Evolutionary conservation across 495 filamentous ascomycete genomes (phyloP), one percentile per base, ranked within the genome.

Genomic region (Usnea hakonensis): DNA sequence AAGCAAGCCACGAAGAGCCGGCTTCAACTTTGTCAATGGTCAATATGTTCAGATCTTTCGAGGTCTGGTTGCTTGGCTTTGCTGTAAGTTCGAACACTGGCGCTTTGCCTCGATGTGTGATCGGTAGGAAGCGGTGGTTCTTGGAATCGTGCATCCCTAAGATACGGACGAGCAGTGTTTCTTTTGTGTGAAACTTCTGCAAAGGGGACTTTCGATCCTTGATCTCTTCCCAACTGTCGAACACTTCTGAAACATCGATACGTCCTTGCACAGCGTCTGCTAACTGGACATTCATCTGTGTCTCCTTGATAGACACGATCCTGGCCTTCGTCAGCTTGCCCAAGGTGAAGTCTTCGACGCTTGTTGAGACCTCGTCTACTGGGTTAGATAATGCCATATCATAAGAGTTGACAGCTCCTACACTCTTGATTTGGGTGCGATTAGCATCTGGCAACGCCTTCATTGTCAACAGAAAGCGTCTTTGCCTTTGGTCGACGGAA

Each of bases 231-330:
- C 87, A 96, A 3, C 78, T 78, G 70, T 97, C 89, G 69, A 91
- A 98, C 38, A 91, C 69, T 68, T 96, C 90, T 14, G 93, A 94
- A 0, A 93, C 81, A 69, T 96, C 91, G 53, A 98, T 85, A 26
- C 94, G 88, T 26, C 93, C 94, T 71, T 93, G 90, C 40, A 97
- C 78, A 68, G 91, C 91, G 68, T 96, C 90, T 46, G 90, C 90
- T 60, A 97, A 79, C 62, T 87, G 83, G 23, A 97, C 90, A 67
- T 97, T 96, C 57, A 98, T 75, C 69, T 97, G 94, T 0, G 91
- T 96, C 36, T 84, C 85, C 72, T 94, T 96, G 64, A 95, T 74
- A 11, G 90, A 89, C 44, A 78, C 79, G 46, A 98, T 83, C 61
- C 81, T 86, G 38, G 87, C 94, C 73, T 92, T 90, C 33, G 87